phyloP scores from a whole-genome alignment of 176 grass and related monocot species.

The Oryza meyeriana region DNA sequence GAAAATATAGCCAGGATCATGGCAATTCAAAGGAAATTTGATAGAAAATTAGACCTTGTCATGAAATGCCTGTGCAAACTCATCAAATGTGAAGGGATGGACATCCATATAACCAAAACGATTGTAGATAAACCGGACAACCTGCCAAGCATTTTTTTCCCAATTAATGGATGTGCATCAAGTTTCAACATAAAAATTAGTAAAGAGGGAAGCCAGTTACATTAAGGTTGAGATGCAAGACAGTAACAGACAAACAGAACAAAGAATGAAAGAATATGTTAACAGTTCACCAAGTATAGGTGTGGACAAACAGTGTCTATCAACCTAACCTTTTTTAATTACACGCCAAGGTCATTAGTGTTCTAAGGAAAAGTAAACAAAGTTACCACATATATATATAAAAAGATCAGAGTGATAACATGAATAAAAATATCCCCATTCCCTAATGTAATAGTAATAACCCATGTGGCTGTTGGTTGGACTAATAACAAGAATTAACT shows the following conservation, averaged over 20 bases:
- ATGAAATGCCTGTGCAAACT: slow-evolving; percentile 90
- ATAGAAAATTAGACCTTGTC: slow-evolving; percentile 67
- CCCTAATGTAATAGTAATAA: neutral
- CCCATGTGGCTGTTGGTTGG: neutral
- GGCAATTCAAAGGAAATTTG: neutral
- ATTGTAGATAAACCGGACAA: slow-evolving; percentile 68
- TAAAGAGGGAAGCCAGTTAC: neutral
- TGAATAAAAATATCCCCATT: neutral
- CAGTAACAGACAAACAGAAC: neutral
- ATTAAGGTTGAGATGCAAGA: neutral
- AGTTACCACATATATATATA: neutral
- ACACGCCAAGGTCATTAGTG: neutral
- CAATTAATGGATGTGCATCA: slow-evolving; percentile 26
- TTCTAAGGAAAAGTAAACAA: neutral
- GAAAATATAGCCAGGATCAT: slow-evolving; percentile 21
- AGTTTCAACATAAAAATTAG: slow-evolving; percentile 17
- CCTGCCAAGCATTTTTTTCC: slow-evolving; percentile 43
- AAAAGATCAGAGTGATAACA: neutral
- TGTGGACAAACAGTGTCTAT: neutral
- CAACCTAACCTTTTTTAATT: neutral
- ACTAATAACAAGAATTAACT: neutral
- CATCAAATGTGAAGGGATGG: slow-evolving; percentile 77
- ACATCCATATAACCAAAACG: slow-evolving; percentile 65
- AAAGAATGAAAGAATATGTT: neutral
- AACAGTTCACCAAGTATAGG: neutral